A percentile compares a stretch with the other conserved stretches of the same genome.
Conservation (phyloP, 176 grass and related monocot genomes). For the Luzula sylvatica region DNA sequence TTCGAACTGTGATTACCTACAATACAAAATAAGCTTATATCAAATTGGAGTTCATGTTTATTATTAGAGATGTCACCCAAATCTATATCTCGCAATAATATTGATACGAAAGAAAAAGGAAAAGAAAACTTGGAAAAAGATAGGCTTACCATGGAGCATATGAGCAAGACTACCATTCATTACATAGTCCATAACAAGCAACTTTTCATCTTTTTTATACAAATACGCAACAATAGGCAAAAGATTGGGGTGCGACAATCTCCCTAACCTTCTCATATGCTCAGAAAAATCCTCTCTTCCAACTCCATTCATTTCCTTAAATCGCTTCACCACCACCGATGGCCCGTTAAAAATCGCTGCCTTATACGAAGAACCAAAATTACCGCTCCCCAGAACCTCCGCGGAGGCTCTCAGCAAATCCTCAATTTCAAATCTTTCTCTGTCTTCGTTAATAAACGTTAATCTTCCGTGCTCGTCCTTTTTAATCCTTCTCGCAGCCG, state of each 20-base stretch:
- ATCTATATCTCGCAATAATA: too few relatives aligned
- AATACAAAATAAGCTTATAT: too few relatives aligned
- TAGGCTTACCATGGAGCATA: constrained; percentile 44
- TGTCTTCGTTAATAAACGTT: constrained; percentile 46
- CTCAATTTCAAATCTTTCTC: constrained; percentile 54
- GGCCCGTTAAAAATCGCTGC: constrained; percentile 36
- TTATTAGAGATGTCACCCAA: too few relatives aligned
- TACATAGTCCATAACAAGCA: constrained; percentile 62
- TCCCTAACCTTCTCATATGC: constrained; percentile 73
- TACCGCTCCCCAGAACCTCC: constrained; percentile 79
- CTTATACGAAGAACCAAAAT: constrained; percentile 89
- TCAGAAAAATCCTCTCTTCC: constrained; percentile 55
- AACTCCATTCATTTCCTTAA: constrained; percentile 63
- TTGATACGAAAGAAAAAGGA: too few relatives aligned
- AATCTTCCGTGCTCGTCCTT: constrained; percentile 25
- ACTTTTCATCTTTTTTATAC: constrained; percentile 88
- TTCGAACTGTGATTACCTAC: constrained; percentile 37
- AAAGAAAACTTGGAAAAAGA: background rate
- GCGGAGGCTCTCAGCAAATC: constrained; percentile 71
- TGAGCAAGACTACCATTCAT: constrained; percentile 71
- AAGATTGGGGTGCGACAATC: constrained; percentile 66
- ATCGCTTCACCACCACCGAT: constrained; percentile 77
- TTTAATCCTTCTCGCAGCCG: constrained; percentile 25
- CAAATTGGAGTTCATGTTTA: too few relatives aligned
- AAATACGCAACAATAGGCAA: constrained; percentile 75